Conservation (phyloP, 495 filamentous ascomycete species). For the Podospora sp. region DNA sequence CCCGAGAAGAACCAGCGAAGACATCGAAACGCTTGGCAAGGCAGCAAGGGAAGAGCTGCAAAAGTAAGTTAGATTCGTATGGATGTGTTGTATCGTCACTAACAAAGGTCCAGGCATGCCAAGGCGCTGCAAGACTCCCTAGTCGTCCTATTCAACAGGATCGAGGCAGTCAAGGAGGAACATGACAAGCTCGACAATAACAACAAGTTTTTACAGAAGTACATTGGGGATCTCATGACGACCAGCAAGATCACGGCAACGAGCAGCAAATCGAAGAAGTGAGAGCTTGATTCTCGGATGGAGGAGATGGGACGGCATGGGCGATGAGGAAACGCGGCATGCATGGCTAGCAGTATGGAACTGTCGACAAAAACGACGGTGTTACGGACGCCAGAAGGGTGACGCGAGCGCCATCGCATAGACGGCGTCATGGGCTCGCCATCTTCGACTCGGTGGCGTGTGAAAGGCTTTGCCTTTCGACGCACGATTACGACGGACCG, state of each 20-base stretch:
- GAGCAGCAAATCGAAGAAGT: conserved; percentile 55
- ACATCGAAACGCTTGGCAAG: conserved; percentile 80
- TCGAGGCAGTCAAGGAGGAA: conserved; percentile 91
- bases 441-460: not conserved
- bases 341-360: not conserved
- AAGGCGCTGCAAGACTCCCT: conserved; percentile 84
- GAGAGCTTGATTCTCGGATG: conserved; percentile 1
- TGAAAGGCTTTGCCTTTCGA: not conserved
- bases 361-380: not conserved
- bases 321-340: not conserved
- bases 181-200: conserved; percentile 93
- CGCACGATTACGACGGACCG: not conserved
- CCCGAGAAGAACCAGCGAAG: conserved; percentile 84
- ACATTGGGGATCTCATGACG: conserved; percentile 80
- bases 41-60: conserved; percentile 65
- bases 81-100: conserved; percentile 15
- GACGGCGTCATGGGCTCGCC: not conserved
- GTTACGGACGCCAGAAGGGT: not conserved
- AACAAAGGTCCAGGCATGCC: conserved; percentile 66
- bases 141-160: conserved; percentile 82
- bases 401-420: not conserved
- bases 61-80: conserved; percentile 43
- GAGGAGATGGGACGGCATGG: not conserved
- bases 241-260: conserved; percentile 76
- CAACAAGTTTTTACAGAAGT: conserved; percentile 93